Evolutionary conservation across 23 red algal species (phyloP).

Genomic region (Gracilaria gracilis): DNA sequence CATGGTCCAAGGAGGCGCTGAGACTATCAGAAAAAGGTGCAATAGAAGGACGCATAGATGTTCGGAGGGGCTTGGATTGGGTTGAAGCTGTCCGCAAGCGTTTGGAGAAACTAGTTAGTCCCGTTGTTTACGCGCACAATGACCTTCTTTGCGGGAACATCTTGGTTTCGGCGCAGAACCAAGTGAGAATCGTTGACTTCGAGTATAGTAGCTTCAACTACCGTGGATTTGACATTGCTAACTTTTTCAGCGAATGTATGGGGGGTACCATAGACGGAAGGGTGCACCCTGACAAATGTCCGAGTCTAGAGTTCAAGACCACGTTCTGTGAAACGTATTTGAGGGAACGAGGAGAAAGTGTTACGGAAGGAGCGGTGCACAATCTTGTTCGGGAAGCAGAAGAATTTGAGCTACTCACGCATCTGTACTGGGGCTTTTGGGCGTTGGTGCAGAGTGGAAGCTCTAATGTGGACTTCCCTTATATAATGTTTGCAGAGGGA

Average conservation of each 20-base stretch:
- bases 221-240: constrained; percentile 80
- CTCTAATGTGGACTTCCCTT: constrained; percentile 57
- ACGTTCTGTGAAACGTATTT: constrained; percentile 68
- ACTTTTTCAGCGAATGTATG: constrained; percentile 80
- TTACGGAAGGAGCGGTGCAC: constrained; percentile 13
- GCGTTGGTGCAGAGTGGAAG: constrained; percentile 49
- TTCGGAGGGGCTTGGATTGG: background rate
- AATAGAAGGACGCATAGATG: background rate
- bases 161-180: constrained; percentile 11
- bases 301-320: constrained; percentile 10
- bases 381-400: constrained; percentile 31
- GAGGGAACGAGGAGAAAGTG: background rate
- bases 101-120: constrained; percentile 5
- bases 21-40: background rate
- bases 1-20: constrained; percentile 37
- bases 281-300: constrained; percentile 50
- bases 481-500: constrained; percentile 35
- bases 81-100: constrained; percentile 25
- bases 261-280: constrained; percentile 58
- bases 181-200: constrained; percentile 72
- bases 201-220: constrained; percentile 74
- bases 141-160: constrained; percentile 76
- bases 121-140: constrained; percentile 70
- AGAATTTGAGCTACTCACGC: constrained; percentile 36
- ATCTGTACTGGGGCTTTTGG: constrained; percentile 85